Evolutionary conservation across 1,284 basidiomycete genomes (phyloP).

Genomic region (Naganishia liquefaciens): DNA sequence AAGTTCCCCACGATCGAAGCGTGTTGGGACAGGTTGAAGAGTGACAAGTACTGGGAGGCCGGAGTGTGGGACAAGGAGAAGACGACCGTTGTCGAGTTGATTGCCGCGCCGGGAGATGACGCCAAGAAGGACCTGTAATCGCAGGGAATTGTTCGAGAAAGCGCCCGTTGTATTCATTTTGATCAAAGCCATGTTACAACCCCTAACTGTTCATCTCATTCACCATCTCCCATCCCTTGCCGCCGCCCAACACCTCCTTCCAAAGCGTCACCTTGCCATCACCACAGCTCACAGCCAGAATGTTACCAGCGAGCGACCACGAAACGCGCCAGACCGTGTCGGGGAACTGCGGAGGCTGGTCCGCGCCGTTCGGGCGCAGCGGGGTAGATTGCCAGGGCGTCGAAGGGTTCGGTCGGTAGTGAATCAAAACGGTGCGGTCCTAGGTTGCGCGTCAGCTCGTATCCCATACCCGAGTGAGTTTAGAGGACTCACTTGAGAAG

Average conservation of each 20-base stretch:
- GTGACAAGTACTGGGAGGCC: constrained; percentile 49
- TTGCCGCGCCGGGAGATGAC: constrained; percentile 30
- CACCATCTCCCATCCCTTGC: constrained; percentile 95
- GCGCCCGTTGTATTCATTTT: constrained; percentile 1
- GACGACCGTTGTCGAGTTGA: constrained; percentile 43
- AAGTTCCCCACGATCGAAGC: constrained; percentile 40
- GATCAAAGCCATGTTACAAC: neutral
- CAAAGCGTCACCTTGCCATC: constrained; percentile 97
- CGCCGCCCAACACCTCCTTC: constrained; percentile 96
- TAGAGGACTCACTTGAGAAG: constrained; percentile 73
- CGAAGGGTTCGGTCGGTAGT: constrained; percentile 80
- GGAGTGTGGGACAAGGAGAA: constrained; percentile 50
- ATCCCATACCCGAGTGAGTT: neutral
- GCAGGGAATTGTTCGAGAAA: neutral
- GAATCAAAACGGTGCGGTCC: constrained; percentile 91
- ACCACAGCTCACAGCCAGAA: constrained; percentile 94
- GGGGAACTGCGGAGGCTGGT: constrained; percentile 71
- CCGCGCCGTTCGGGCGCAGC: constrained; percentile 68
- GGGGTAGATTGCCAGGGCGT: constrained; percentile 82
- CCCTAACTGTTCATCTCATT: constrained; percentile 80
- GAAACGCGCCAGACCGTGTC: constrained; percentile 97
- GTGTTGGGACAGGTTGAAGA: constrained; percentile 46
- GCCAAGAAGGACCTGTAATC: constrained; percentile 15
- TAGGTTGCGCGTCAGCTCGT: constrained; percentile 41
- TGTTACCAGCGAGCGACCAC: constrained; percentile 95